Percentiles rank a stretch among this genome's conserved stretches.
Conservation (phyloP, 352 stramenopile species). For the Phytophthora ohioensis region DNA sequence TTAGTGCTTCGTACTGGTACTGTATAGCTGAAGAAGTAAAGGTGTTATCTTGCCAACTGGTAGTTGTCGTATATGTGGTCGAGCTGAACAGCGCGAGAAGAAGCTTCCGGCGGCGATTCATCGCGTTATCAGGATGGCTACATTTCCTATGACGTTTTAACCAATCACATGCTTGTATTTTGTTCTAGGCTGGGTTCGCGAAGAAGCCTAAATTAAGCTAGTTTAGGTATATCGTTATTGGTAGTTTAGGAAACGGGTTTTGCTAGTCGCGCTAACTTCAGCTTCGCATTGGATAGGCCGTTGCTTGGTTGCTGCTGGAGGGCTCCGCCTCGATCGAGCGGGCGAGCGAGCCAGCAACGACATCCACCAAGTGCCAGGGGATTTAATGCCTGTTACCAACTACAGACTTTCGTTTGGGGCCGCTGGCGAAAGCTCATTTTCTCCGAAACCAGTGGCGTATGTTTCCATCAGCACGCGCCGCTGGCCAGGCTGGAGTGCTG, state of each 20-base stretch:
- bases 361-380: conserved; percentile 17
- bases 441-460: conserved; percentile 22
- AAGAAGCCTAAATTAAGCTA: background rate
- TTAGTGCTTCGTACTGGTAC: too few species aligned
- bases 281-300: conserved; percentile 8
- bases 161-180: background rate
- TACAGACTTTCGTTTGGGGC: background rate
- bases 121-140: background rate
- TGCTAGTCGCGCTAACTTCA: conserved; percentile 15
- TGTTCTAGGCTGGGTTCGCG: conserved; percentile 2
- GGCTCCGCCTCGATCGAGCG: conserved; percentile 6
- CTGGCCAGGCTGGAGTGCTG: too few species aligned
- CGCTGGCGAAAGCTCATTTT: conserved; percentile 28
- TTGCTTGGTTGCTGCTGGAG: background rate
- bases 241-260: background rate
- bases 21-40: too few species aligned
- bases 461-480: conserved; percentile 4
- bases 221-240: background rate
- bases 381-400: conserved; percentile 17
- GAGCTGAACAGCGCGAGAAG: background rate
- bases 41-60: too few species aligned
- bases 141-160: background rate
- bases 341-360: background rate
- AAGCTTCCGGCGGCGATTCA: background rate
- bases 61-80: background rate